Conservation (phyloP, 257 asterid genomes). For the Primulina huaijiensis region DNA sequence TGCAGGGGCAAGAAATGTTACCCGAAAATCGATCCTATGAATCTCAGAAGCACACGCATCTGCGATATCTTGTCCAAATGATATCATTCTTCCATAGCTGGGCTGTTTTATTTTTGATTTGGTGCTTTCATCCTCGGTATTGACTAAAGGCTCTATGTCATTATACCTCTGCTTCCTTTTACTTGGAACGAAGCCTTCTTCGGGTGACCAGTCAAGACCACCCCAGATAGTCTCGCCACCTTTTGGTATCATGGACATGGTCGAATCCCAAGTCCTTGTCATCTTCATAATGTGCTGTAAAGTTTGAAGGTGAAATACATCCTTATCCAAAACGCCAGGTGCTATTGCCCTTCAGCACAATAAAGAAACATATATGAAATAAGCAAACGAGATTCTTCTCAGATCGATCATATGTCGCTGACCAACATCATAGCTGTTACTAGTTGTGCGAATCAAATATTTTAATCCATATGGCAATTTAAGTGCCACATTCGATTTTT, state of each 20-base stretch:
- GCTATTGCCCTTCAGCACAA: conserved; percentile 58
- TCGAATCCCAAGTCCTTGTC: conserved; percentile 96
- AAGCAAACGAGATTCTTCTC: not conserved
- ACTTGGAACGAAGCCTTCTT: conserved; percentile 53
- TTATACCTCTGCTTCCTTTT: conserved; percentile 39
- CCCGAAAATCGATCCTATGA: conserved; percentile 75
- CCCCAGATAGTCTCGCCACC: conserved; percentile 98
- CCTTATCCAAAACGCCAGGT: conserved; percentile 69
- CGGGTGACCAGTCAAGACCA: conserved; percentile 90
- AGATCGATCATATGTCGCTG: not conserved
- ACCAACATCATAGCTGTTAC: not conserved
- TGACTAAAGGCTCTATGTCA: conserved; percentile 34
- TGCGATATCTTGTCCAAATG: conserved; percentile 70
- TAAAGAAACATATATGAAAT: conserved; percentile 1
- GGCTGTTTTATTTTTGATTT: conserved; percentile 34
- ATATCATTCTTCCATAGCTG: conserved; percentile 70
- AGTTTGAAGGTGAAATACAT: conserved; percentile 72
- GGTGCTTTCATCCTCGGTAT: conserved; percentile 27
- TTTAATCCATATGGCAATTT: not conserved
- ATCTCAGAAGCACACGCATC: conserved; percentile 59
- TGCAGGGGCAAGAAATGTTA: conserved; percentile 29
- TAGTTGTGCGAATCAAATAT: not conserved
- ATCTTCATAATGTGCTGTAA: conserved; percentile 83
- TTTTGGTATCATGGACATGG: conserved; percentile 91
- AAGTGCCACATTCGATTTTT: too few relatives aligned